Conservation (phyloP, 768 basidiomycete species). For the Pisolithus orientalis region DNA sequence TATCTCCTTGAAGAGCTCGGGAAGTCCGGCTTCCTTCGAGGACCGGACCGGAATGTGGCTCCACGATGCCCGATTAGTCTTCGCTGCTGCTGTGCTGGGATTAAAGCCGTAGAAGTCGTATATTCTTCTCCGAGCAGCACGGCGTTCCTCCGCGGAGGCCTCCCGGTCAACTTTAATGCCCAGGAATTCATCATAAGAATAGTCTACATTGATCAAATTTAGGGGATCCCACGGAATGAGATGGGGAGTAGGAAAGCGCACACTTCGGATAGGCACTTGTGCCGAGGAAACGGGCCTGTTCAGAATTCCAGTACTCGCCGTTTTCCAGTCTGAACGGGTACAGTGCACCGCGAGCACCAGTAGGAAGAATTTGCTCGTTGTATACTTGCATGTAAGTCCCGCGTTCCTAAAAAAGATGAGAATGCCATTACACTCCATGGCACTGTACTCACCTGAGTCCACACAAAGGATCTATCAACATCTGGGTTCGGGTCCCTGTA, state of each 20-base stretch:
- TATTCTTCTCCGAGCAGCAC: conserved; percentile 16
- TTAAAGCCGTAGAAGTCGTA: conserved; percentile 19
- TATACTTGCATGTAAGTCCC: conserved; percentile 21
- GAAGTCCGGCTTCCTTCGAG: conserved; percentile 5
- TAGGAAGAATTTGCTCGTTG: conserved; percentile 14
- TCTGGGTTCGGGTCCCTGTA: conserved; percentile 5
- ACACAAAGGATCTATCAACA: conserved; percentile 3
- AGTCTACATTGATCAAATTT: conserved; percentile 9
- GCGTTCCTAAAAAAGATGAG: conserved; percentile 5
- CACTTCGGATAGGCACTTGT: conserved; percentile 16
- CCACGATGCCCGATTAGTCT: conserved; percentile 1
- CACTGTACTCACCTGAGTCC: conserved; percentile 17
- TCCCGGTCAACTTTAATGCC: conserved; percentile 22
- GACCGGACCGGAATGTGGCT: conserved; percentile 13
- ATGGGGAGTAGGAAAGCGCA: neutral
- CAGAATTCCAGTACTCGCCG: conserved; percentile 20
- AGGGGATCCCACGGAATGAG: neutral
- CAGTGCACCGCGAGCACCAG: conserved; percentile 13
- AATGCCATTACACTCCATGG: neutral
- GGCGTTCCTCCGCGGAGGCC: conserved; percentile 6
- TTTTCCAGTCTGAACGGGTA: conserved; percentile 18
- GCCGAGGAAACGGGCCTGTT: conserved; percentile 19
- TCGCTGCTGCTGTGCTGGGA: conserved; percentile 7
- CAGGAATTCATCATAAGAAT: conserved; percentile 20
- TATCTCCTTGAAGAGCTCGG: conserved; percentile 13